A percentile compares a stretch with the other conserved stretches of the same genome.
Conservation (phyloP, 768 basidiomycete genomes). For the Tylopilus balloui region DNA sequence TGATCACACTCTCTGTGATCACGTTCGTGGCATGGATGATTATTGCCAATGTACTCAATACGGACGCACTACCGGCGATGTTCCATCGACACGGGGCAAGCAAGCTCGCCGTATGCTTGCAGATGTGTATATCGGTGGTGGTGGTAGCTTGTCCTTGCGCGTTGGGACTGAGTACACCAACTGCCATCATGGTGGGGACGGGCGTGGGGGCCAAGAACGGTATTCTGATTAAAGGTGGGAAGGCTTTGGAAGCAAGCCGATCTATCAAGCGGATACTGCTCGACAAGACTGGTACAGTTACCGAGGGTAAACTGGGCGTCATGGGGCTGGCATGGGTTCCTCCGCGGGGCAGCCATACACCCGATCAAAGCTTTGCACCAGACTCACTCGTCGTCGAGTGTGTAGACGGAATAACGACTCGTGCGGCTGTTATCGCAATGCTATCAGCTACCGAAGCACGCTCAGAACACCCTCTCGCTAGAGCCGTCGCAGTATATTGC, state of each 20-base stretch:
- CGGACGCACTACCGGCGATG: slow-evolving; percentile 68
- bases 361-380: slow-evolving; percentile 10
- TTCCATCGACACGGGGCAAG: slow-evolving; percentile 82
- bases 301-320: slow-evolving; percentile 88
- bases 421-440: slow-evolving; percentile 68
- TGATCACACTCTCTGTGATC: slow-evolving; percentile 73
- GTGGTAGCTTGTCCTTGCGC: slow-evolving; percentile 99
- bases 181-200: slow-evolving; percentile 99
- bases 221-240: slow-evolving; percentile 95
- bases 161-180: slow-evolving; percentile 91
- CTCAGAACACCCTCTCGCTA: slow-evolving; percentile 95
- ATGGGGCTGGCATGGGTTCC: slow-evolving; percentile 73
- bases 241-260: slow-evolving; percentile 88
- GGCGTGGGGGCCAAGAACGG: slow-evolving; percentile 96
- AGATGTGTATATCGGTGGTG: slow-evolving; percentile 96
- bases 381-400: slow-evolving; percentile 30
- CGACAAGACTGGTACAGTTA: slow-evolving; percentile 98
- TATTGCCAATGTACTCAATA: slow-evolving; percentile 54
- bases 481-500: slow-evolving; percentile 84
- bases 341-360: slow-evolving; percentile 21
- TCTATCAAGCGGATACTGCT: slow-evolving; percentile 77
- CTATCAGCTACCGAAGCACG: slow-evolving; percentile 82
- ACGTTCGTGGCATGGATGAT: slow-evolving; percentile 86
- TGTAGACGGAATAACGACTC: slow-evolving; percentile 58
- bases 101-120: slow-evolving; percentile 86